Percentiles rank a stretch among this genome's conserved stretches.
phyloP scores from a whole-genome alignment of 2,329 filamentous ascomycete species.

The Xylariales sp. region DNA sequence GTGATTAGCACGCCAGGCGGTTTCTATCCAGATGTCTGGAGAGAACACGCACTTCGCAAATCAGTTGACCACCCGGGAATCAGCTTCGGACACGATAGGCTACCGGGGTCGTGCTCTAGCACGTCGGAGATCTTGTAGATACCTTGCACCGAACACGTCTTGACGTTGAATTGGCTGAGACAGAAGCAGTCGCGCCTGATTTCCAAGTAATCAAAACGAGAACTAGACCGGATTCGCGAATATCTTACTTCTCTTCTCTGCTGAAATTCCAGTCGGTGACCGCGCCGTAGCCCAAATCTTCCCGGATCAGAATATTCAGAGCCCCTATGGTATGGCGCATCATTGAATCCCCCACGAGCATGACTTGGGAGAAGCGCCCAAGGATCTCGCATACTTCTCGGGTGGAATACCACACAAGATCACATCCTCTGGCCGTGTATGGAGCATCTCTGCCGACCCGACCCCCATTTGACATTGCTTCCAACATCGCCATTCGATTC shows the following conservation, averaged over 20 bases:
- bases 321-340: constrained; percentile 42
- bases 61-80: constrained; percentile 25
- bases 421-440: constrained; percentile 39
- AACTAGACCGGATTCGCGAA: not conserved
- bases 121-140: constrained; percentile 44
- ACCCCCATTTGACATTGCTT: constrained; percentile 38
- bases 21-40: not conserved
- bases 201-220: constrained; percentile 7
- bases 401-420: constrained; percentile 43
- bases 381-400: constrained; percentile 41
- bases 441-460: constrained; percentile 39
- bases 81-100: constrained; percentile 32
- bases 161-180: constrained; percentile 44
- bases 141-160: constrained; percentile 42
- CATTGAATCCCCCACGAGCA: constrained; percentile 45
- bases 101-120: constrained; percentile 34
- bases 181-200: constrained; percentile 40
- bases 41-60: constrained; percentile 22
- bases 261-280: constrained; percentile 46
- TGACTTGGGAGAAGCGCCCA: constrained; percentile 39
- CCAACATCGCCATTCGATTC: constrained; percentile 31
- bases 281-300: constrained; percentile 42
- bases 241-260: constrained; percentile 32
- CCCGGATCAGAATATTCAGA: constrained; percentile 39
- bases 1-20: constrained; percentile 9